These are phyloP conservation scores for Russula lepida DNA, from an alignment of 768 basidiomycete species.

Conservation along the genomic window DNA sequence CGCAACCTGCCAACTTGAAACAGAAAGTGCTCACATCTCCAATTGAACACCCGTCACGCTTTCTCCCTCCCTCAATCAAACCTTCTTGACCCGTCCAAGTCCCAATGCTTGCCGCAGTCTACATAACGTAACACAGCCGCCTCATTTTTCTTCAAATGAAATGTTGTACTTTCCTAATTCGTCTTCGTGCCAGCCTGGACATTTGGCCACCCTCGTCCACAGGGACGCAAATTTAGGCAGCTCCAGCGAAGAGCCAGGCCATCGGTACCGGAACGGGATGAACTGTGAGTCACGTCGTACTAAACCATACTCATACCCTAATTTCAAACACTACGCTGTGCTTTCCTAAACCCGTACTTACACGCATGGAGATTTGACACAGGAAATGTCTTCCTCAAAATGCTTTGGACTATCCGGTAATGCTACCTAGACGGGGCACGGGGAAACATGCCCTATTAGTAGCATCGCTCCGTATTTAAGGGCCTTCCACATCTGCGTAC, in stretches of 20 bases:
- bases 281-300: constrained; percentile 3
- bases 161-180: constrained; percentile 2
- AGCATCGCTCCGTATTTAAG: constrained; percentile 11
- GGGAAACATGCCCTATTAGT: neutral
- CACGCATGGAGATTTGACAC: constrained; percentile 17
- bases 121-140: neutral
- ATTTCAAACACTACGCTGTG: constrained; percentile 10
- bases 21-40: neutral
- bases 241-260: neutral
- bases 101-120: neutral
- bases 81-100: constrained; percentile 6
- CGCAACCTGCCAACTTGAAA: constrained; percentile 16
- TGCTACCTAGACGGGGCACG: constrained; percentile 1
- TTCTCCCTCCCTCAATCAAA: neutral
- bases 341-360: constrained; percentile 6
- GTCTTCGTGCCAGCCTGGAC: neutral
- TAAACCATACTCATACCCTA: neutral
- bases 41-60: neutral
- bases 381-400: constrained; percentile 6
- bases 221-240: neutral
- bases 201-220: neutral
- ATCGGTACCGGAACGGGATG: neutral
- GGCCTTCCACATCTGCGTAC: neutral
- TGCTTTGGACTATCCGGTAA: constrained; percentile 2
- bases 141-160: neutral